Base-by-base conservation (phyloP, 192 early-diverging fungal species). In the Oehlia diaphana region DNA sequence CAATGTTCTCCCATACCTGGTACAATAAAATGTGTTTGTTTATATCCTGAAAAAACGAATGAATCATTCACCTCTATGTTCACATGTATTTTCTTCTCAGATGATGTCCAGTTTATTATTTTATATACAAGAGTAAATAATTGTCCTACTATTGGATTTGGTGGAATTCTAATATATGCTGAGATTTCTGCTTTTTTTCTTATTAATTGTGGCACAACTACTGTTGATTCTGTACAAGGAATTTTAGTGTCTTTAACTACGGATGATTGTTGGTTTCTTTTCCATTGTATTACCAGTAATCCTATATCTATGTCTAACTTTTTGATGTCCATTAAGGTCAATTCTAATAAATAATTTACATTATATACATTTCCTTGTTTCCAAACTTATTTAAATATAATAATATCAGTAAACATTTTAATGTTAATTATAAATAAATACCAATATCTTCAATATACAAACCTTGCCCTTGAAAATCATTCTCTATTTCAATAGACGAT, bases 31-130 rank as follows among this genome's bases (percentile, higher is more conserved):
- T 82, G 79, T 2, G 87, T 79, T 66, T 90, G 90, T 82, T 93
- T 94, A 31, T 88, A 89, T 23, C 94, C 94, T 12, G 91, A 84
- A 80, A 92, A 94, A 1, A 94, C 92, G 84, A 94, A 95, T 21
- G 87, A 87, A 19, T 95, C 94, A 12, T 89, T 84, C 0, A 90
- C 79, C 75, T 94, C 93, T 12, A 93, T 87, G 5, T 85, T 74
- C 50, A 89, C 86, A 14, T 84, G 71, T 12, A 94, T 83, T 74
- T 93, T 89, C 6, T 85, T 82, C 4, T 90, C 37, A 28, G 81
- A 80, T 28, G 86, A 33, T 13, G 91, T 87, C 0, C 88, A 81
- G 66, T 95, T 95, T 63, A 92, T 81, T 53, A 95, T 79, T 12
- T 69, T 82, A 80, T 94, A 93, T 10, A 82, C 63, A 10, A 92